phyloP scores from a whole-genome alignment of 2,329 filamentous ascomycete genomes.

The Xylariaceae sp. region DNA sequence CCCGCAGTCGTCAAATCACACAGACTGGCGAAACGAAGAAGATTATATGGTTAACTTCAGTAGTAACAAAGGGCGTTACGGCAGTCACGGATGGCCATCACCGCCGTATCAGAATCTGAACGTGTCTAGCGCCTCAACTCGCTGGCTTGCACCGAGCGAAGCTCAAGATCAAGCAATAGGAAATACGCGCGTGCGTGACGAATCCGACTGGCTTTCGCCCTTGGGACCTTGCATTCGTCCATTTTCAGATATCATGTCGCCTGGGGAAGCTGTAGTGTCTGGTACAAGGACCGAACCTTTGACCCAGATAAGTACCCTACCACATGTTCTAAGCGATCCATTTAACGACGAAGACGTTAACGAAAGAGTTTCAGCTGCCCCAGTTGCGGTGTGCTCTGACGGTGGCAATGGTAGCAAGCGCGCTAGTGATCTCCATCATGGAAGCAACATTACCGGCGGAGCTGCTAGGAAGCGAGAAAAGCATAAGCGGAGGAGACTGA shows the following conservation, averaged over 20 bases:
- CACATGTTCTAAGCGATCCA: too few species aligned
- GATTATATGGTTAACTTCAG: not conserved
- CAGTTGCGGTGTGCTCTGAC: not conserved
- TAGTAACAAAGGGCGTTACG: too few species aligned
- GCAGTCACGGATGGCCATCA: not conserved
- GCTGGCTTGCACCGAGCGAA: not conserved
- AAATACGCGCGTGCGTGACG: not conserved
- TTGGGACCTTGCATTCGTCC: not conserved
- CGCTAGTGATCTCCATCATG: not conserved
- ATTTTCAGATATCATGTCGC: slow-evolving; percentile 8
- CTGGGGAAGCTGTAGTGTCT: not conserved
- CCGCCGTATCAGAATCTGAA: not conserved
- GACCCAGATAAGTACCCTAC: not conserved
- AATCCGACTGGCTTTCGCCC: not conserved
- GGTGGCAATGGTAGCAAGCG: too few species aligned
- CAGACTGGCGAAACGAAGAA: not conserved
- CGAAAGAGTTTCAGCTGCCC: too few species aligned
- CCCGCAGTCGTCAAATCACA: not conserved
- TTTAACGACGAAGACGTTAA: not conserved
- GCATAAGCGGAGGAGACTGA: not conserved
- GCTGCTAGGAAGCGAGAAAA: not conserved
- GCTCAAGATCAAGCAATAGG: not conserved
- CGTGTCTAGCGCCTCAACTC: not conserved
- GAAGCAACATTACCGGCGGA: not conserved
- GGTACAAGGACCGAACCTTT: not conserved